Base-by-base conservation (phyloP, 2,329 filamentous ascomycete genomes). In the Chaetomium olivaceum region DNA sequence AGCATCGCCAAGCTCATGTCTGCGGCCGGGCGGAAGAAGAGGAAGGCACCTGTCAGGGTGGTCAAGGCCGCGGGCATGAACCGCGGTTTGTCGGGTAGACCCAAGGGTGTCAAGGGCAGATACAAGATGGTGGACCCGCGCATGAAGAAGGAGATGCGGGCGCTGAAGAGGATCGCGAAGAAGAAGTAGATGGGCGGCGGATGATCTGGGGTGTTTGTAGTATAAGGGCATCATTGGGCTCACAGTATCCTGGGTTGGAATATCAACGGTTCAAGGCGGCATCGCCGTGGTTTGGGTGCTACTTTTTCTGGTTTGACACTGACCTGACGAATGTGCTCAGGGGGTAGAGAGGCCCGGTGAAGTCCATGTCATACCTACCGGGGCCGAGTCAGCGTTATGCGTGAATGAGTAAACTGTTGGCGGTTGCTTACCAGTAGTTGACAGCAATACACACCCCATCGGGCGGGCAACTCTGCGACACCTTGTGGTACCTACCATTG, bases 71-170 rank as follows among this genome's bases (percentile, higher is more conserved):
- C 85, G 67, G 94, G 94, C 67, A 80, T 86, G 59, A 97, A 98
- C 78, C 89, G 88, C 71, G 94, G 92, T 74, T 88, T 96, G 75
- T 87, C 91, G 76, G 94, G 93, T 23, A 84, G 94, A 72, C 95
- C 95, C 2, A 90, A 88, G 77, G 95, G 94, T 66, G 92, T 97
- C 27, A 97, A 97, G 86, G 94, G 94, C 46, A 89, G 92, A 71
- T 99, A 99, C 78, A 96, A 96, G 83, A 96, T 99, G 84, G 94
- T 99, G 62, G 94, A 98, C 80, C 82, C 91, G 16, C 86, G 95
- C 72, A 87, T 97, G 88, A 97, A 97, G 87, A 98, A 97, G 88
- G 95, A 98, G 82, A 85, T 95, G 62, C 83, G 93, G 76, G 93
- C 91, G 2, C 85, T 94, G 78, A 97, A 97, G 87, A 86, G 93